Evolutionary conservation across 2,329 filamentous ascomycete species (phyloP).

Genomic region (Kalaharituber pfeilii): DNA sequence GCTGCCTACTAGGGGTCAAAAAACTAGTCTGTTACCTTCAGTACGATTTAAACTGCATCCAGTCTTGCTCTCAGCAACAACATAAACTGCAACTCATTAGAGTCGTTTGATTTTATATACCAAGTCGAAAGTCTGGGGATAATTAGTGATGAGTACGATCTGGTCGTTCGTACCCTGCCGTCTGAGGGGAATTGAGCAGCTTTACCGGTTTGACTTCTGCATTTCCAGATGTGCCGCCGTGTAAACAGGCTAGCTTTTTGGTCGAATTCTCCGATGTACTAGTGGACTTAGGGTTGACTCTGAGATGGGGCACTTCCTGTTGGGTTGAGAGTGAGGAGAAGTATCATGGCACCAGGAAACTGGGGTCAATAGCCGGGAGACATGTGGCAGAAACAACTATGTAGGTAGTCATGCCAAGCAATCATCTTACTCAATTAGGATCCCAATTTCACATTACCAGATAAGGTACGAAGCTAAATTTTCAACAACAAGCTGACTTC

Average conservation of each 20-base stretch:
- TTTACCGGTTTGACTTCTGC: conserved; percentile 28
- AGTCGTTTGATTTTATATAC: conserved; percentile 97
- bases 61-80: conserved; percentile 96
- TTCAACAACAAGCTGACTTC: too few relatives aligned
- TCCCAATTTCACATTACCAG: too few relatives aligned
- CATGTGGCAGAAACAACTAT: too few relatives aligned
- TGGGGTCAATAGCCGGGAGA: too few relatives aligned
- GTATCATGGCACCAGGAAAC: too few relatives aligned
- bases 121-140: conserved; percentile 87
- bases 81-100: conserved; percentile 72
- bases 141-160: conserved; percentile 97
- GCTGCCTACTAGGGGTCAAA: neutral
- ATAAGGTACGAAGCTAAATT: too few relatives aligned
- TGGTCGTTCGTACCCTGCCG: conserved; percentile 96
- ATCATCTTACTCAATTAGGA: too few relatives aligned
- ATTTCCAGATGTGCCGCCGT: neutral
- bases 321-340: too few relatives aligned
- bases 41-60: conserved; percentile 93
- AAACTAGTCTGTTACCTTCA: conserved; percentile 75
- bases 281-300: neutral
- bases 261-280: neutral
- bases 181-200: conserved; percentile 92
- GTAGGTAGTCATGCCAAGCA: too few relatives aligned
- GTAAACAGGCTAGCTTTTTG: neutral
- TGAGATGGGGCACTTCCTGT: too few relatives aligned